Evolutionary conservation across 805 yeast species (phyloP), one percentile per base, ranked within the genome.

Genomic region (Torulaspora franciscae): DNA sequence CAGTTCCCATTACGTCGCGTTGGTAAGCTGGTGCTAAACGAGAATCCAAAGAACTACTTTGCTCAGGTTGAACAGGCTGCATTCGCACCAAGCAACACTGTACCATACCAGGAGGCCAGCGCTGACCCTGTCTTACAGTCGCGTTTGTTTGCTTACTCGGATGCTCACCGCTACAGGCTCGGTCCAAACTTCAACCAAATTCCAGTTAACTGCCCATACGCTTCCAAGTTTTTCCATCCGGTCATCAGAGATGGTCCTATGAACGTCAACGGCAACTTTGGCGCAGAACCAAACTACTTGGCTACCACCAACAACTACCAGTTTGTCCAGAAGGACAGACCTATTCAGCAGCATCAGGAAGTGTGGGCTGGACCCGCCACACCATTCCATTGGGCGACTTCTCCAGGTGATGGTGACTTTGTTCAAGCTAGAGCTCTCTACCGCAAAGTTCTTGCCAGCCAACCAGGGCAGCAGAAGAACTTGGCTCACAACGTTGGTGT

Each of bases 41-140:
- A 85, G 68, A 87, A 87, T 69, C 93, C 95, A 48, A 71, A 77
- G 67, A 87, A 87, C 68, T 88, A 81, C 69, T 87, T 86, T 65
- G 95, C 95, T 40, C 95, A 85, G 65, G 76, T 84, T 46, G 95
- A 85, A 66, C 93, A 85, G 64, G 85, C 82, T 50, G 95, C 95
- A 1, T 85, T 85, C 65, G 80, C 90, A 2, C 95, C 95, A 49
- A 80, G 89, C 11, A 86, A 84, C 66, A 77, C 87, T n/a, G 84
- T 85, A 28, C 93, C 93, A 37, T 85, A 85, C 57, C 80, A 82
- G 71, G 89, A 84, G 66, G 76, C 91, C 13, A 80, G 87, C 29
- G 86, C 86, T 46, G 95, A 85, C 62, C 95, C 95, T 2, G 91
- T 85, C 28, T 72, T 85, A 59, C 93, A 85, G 65, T 78, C 89